phyloP scores from a whole-genome alignment of 2,329 filamentous ascomycete genomes.

The Calycina herbarum region DNA sequence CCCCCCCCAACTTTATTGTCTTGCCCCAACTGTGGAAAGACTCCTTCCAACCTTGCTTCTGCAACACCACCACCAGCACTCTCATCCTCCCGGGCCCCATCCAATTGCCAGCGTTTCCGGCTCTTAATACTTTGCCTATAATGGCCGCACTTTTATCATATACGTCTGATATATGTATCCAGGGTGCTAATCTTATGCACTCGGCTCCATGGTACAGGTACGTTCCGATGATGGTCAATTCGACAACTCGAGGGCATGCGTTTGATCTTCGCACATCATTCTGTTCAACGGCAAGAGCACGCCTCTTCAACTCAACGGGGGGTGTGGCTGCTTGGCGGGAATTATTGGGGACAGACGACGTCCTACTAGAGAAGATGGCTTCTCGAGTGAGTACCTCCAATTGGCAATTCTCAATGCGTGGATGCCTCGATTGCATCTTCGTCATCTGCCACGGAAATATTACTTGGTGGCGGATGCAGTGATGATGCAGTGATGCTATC shows the following conservation, averaged over 20 bases:
- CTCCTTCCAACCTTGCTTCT: no score
- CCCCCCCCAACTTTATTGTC: background rate
- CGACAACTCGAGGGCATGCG: background rate
- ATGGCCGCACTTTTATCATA: background rate
- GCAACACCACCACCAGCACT: background rate
- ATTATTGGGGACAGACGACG: background rate
- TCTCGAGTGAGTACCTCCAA: background rate
- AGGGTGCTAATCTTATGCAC: conserved; percentile 1
- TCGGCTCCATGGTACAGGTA: background rate
- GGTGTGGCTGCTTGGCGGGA: background rate
- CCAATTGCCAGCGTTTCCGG: background rate
- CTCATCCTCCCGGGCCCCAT: background rate
- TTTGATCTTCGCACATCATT: background rate
- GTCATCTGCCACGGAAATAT: background rate
- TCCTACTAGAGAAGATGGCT: background rate
- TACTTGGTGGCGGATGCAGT: conserved; percentile 2
- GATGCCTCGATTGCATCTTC: background rate
- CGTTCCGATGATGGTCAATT: no score
- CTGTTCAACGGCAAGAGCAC: background rate
- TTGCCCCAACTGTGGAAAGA: background rate
- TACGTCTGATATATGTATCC: background rate
- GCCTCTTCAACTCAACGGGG: background rate
- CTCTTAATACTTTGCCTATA: background rate
- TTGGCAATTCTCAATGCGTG: background rate
- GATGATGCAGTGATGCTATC: background rate